These are phyloP conservation scores for Metroxylon sagu DNA, from an alignment of 176 grass and related monocot species.

Conservation along the genomic window DNA sequence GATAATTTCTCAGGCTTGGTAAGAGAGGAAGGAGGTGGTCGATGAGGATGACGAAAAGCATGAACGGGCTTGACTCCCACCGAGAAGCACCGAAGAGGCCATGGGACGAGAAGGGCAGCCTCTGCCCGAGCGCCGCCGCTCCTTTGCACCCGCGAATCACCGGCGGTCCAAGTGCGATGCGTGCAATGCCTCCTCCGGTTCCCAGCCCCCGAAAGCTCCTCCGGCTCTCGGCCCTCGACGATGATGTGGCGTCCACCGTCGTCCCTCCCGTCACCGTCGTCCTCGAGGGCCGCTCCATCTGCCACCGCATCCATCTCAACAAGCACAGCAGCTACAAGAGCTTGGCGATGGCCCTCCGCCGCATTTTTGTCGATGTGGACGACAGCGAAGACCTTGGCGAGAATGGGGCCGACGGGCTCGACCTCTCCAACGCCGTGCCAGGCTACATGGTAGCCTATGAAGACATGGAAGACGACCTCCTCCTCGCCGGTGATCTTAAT, in stretches of 20 bases:
- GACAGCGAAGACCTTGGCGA: neutral
- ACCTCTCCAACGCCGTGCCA: constrained; percentile 75
- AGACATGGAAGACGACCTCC: constrained; percentile 90
- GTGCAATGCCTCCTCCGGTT: neutral
- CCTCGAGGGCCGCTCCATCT: constrained; percentile 81
- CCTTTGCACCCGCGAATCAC: no score
- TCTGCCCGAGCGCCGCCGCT: neutral
- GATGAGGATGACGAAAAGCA: neutral
- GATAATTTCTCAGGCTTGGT: no score
- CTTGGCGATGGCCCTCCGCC: constrained; percentile 45
- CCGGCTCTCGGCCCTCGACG: constrained; percentile 28
- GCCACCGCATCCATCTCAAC: constrained; percentile 63
- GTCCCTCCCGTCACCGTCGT: constrained; percentile 70
- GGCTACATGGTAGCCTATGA: constrained; percentile 86
- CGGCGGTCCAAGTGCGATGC: no score
- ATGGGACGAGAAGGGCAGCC: constrained; percentile 2
- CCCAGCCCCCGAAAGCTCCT: constrained; percentile 36
- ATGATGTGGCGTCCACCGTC: constrained; percentile 40
- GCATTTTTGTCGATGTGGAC: constrained; percentile 53
- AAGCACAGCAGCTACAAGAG: constrained; percentile 56
- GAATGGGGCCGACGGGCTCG: neutral
- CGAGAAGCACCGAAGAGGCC: constrained; percentile 18
- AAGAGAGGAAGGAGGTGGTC: no score
- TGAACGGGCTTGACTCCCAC: constrained; percentile 1
- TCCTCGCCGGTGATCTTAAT: constrained; percentile 81